These are phyloP conservation scores for Dinochytrium kinnereticum DNA, from an alignment of 371 early-diverging fungal genomes.

Conservation along the genomic window DNA sequence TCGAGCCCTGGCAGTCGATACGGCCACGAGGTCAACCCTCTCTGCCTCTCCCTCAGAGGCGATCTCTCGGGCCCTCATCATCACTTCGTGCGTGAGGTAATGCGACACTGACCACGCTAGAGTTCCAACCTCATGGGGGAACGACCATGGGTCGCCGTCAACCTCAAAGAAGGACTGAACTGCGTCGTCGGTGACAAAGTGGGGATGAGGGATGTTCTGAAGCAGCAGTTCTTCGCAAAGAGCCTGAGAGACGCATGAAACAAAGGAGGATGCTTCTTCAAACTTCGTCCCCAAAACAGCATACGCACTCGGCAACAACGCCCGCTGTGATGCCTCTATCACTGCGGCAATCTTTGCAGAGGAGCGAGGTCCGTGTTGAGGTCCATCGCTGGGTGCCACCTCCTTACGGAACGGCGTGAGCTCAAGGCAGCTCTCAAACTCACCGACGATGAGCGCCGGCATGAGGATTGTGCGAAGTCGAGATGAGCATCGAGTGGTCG, in stretches of 20 bases:
- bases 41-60: background rate
- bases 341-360: background rate
- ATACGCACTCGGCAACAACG: background rate
- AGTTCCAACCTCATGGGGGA: background rate
- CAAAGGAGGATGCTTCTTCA: background rate
- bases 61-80: slow-evolving; percentile 3
- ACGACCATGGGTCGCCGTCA: slow-evolving; percentile 7
- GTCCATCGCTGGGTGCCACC: background rate
- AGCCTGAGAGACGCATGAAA: background rate
- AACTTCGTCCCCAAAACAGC: background rate
- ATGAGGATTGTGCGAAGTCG: background rate
- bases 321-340: background rate
- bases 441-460: background rate
- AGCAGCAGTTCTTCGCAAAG: background rate
- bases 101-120: background rate
- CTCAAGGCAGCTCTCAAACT: background rate
- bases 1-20: background rate
- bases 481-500: background rate
- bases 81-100: background rate
- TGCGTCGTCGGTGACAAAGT: background rate
- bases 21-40: background rate
- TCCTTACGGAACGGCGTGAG: background rate
- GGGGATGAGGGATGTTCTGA: background rate
- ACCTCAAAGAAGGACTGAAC: background rate
- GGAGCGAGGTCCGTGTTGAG: background rate